Conservation (phyloP, 495 filamentous ascomycete species). For the Penicillium flavigenum region DNA sequence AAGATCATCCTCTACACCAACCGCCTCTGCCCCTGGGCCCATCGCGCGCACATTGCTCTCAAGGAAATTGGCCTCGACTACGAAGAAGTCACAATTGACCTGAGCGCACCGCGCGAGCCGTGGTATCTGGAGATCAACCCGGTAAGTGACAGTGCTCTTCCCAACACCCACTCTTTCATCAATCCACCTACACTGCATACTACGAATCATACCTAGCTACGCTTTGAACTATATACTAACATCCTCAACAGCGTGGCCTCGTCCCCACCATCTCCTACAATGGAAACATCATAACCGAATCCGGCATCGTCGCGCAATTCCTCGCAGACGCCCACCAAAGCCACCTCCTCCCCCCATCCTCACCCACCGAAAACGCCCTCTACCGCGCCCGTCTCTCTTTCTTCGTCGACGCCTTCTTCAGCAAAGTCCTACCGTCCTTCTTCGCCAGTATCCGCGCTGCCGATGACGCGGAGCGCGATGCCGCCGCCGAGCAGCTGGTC, state of each 20-base stretch:
- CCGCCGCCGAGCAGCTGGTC: slow-evolving; percentile 38
- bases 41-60: slow-evolving; percentile 77
- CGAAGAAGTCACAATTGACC: slow-evolving; percentile 78
- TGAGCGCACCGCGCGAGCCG: slow-evolving; percentile 67
- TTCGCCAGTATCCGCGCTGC: slow-evolving; percentile 43
- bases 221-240: slow-evolving; percentile 6
- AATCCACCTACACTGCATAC: background rate
- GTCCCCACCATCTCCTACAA: slow-evolving; percentile 73
- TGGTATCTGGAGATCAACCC: slow-evolving; percentile 88
- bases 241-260: slow-evolving; percentile 58
- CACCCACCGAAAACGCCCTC: slow-evolving; percentile 43
- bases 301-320: slow-evolving; percentile 72
- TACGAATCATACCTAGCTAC: background rate
- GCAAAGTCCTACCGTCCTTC: slow-evolving; percentile 55
- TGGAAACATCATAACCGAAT: slow-evolving; percentile 72
- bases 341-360: slow-evolving; percentile 44
- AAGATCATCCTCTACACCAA: slow-evolving; percentile 72
- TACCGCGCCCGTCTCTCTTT: slow-evolving; percentile 68
- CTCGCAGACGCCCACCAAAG: slow-evolving; percentile 59
- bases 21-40: slow-evolving; percentile 76
- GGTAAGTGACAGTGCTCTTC: slow-evolving; percentile 33
- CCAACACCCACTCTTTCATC: background rate
- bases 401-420: slow-evolving; percentile 73
- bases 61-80: slow-evolving; percentile 69
- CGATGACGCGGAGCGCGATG: slow-evolving; percentile 38